A percentile compares a stretch with the other conserved stretches of the same genome.
Conservation (phyloP, 306 rosid genomes). For the Cercis canadensis region DNA sequence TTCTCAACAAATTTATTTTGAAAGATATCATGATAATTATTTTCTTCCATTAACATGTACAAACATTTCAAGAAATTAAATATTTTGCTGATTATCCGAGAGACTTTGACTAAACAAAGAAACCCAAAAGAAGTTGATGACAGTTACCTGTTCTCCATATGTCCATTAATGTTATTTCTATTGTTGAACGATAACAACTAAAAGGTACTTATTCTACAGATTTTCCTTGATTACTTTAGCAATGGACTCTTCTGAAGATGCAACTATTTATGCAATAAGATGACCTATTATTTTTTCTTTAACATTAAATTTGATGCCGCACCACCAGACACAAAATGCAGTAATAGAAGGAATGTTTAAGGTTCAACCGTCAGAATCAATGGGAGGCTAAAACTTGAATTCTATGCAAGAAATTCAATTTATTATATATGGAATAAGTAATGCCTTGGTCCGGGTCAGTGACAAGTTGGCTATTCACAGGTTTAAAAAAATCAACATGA, state of each 20-base stretch:
- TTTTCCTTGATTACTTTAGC: neutral
- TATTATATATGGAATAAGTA: neutral
- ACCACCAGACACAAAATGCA: neutral
- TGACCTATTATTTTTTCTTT: neutral
- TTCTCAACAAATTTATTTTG: neutral
- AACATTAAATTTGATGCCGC: neutral
- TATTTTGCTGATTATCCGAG: neutral
- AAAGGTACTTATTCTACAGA: neutral
- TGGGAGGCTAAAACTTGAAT: neutral
- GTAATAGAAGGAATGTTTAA: neutral
- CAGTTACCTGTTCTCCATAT: neutral
- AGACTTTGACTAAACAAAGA: neutral
- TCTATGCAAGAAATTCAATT: slow-evolving; percentile 14
- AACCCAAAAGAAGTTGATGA: neutral
- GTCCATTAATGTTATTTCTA: neutral
- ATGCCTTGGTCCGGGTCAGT: neutral
- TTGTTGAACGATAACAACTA: slow-evolving; percentile 21
- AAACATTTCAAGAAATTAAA: neutral
- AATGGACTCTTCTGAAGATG: neutral
- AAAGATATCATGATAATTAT: slow-evolving; percentile 1
- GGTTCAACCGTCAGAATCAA: neutral
- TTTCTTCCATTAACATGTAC: slow-evolving; percentile 6
- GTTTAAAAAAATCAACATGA: slow-evolving; percentile 89
- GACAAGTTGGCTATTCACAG: slow-evolving; percentile 59
- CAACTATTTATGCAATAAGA: neutral